Conservation (phyloP, 225 moss, liverwort and hornwort species). For the Pseudoscleropodium purum region DNA sequence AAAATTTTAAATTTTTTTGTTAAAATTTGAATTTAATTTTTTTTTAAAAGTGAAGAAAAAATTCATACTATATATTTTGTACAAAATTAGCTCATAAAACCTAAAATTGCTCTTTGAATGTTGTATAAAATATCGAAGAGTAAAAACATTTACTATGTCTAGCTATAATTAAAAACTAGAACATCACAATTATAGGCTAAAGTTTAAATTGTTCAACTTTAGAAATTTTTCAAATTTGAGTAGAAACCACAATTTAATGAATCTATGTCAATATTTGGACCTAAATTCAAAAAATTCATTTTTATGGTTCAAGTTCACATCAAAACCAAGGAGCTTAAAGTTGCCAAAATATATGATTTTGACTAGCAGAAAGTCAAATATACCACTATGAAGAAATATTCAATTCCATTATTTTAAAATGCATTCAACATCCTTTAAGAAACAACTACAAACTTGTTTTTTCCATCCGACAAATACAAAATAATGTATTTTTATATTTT, state of each 20-base stretch:
- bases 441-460: not conserved
- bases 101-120: not conserved
- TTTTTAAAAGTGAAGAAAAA: not conserved
- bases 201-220: not conserved
- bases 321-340: not conserved
- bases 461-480: not conserved
- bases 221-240: not conserved
- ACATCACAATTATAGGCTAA: rapidly evolving
- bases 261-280: not conserved
- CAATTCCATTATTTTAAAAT: not conserved
- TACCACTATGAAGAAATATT: not conserved
- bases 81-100: not conserved
- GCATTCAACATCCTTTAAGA: not conserved
- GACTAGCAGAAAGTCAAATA: too few relatives aligned
- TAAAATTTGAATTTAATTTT: not conserved
- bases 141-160: not conserved
- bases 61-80: rapidly evolving
- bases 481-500: not conserved
- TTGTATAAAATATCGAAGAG: not conserved
- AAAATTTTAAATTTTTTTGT: not conserved
- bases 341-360: not conserved
- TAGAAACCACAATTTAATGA: not conserved
- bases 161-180: not conserved
- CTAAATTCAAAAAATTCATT: not conserved
- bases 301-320: not conserved